phyloP scores from a whole-genome alignment of 345 rosid genomes.

The Melaleuca quinquenervia region DNA sequence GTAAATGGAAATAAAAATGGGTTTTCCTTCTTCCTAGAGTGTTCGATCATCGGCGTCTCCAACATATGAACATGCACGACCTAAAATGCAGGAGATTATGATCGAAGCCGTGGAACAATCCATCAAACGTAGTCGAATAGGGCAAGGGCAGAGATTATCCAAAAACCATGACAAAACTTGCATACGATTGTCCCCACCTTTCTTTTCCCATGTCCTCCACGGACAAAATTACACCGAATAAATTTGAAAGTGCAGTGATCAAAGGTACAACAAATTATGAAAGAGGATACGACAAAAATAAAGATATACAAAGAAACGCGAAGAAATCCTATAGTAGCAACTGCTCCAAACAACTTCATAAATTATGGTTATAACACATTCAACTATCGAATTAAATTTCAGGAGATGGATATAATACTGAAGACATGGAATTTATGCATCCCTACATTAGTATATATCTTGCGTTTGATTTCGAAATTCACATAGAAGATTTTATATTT shows the following conservation, averaged over 20 bases:
- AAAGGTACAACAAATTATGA: no score
- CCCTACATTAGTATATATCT: neutral
- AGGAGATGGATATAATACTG: neutral
- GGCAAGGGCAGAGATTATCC: slow-evolving; percentile 17
- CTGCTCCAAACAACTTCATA: neutral
- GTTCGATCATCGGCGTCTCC: neutral
- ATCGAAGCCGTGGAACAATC: slow-evolving; percentile 29
- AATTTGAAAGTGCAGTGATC: no score
- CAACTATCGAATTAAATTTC: neutral
- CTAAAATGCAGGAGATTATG: slow-evolving; percentile 16
- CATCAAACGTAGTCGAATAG: slow-evolving; percentile 21
- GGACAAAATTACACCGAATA: no score
- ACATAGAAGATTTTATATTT: neutral
- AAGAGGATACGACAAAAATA: no score
- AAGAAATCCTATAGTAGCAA: neutral
- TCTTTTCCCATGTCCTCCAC: neutral
- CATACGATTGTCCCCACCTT: neutral
- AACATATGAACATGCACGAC: neutral
- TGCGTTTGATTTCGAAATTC: neutral
- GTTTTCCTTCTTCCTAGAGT: no score
- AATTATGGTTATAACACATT: neutral
- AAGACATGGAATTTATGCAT: neutral
- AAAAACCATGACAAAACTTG: neutral
- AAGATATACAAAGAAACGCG: no score
- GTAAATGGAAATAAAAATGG: no score